A percentile compares a stretch with the other conserved stretches of the same genome.
These are phyloP conservation scores for Adiantum capillusveneris DNA, from an alignment of 75 land plant species.

Conservation along the genomic window DNA sequence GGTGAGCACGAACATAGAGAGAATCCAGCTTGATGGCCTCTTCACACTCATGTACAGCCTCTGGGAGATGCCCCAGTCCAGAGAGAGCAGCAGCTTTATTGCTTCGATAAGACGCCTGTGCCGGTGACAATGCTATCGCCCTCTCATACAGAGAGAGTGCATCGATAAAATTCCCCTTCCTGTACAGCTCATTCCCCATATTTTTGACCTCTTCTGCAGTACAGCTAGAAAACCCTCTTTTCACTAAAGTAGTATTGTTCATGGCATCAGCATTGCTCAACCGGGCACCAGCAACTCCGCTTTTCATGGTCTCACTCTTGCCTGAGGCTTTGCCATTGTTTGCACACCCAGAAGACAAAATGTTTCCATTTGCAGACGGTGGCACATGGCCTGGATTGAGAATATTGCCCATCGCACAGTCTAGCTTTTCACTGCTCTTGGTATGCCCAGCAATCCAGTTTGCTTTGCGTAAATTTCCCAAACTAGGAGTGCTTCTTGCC, in stretches of 20 bases:
- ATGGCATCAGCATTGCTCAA: background rate
- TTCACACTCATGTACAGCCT: conserved; percentile 65
- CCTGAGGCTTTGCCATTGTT: background rate
- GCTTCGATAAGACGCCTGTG: conserved; percentile 44
- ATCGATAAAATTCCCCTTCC: conserved; percentile 52
- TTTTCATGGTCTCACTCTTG: background rate
- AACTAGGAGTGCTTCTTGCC: background rate
- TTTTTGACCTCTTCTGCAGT: conserved; percentile 59
- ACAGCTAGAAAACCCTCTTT: conserved; percentile 10
- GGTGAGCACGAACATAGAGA: conserved; percentile 49
- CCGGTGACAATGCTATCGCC: conserved; percentile 58
- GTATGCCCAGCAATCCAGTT: background rate
- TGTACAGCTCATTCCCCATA: conserved; percentile 64
- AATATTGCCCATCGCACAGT: background rate
- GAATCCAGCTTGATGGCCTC: conserved; percentile 69
- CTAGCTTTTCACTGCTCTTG: background rate
- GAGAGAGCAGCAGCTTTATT: conserved; percentile 70
- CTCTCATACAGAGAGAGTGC: conserved; percentile 60
- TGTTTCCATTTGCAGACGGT: conserved; percentile 1
- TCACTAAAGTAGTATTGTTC: conserved; percentile 6
- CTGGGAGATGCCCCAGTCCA: conserved; percentile 38
- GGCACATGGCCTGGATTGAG: background rate
- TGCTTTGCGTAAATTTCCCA: conserved; percentile 1
- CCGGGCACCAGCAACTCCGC: background rate
- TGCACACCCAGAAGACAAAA: background rate